Conservation (phyloP, 495 filamentous ascomycete genomes). For the Neurospora discreta region DNA sequence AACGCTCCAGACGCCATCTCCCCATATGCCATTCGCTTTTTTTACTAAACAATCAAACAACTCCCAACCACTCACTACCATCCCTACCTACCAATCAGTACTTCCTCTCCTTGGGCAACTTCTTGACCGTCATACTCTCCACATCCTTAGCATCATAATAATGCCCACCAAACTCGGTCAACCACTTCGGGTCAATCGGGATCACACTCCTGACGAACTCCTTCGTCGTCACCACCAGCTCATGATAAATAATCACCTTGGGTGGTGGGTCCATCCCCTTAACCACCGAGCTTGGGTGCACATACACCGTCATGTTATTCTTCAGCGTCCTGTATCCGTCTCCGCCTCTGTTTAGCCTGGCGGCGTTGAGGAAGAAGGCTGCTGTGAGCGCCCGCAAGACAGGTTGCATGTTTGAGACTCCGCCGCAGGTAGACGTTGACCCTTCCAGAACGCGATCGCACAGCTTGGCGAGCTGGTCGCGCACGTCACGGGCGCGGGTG, state of each 20-base stretch:
- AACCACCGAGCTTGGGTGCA: conserved; percentile 78
- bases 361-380: conserved; percentile 94
- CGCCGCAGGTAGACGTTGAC: conserved; percentile 56
- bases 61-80: no score
- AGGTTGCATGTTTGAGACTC: conserved; percentile 56
- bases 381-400: conserved; percentile 82
- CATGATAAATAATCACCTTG: conserved; percentile 84
- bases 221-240: conserved; percentile 84
- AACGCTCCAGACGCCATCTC: neutral
- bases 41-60: no score
- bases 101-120: conserved; percentile 34
- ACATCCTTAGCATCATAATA: conserved; percentile 91
- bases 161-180: conserved; percentile 88
- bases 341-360: conserved; percentile 70
- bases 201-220: conserved; percentile 88
- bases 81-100: neutral
- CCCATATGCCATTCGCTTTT: no score
- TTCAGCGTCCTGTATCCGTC: conserved; percentile 93
- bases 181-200: conserved; percentile 74
- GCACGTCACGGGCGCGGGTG: conserved; percentile 79
- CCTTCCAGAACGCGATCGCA: conserved; percentile 86
- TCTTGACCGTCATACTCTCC: conserved; percentile 69
- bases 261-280: conserved; percentile 65
- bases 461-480: conserved; percentile 87
- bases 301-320: conserved; percentile 77